Evolutionary conservation across 202 grass and related monocot genomes (phyloP).

Genomic region (Tripidium arundinaceum): DNA sequence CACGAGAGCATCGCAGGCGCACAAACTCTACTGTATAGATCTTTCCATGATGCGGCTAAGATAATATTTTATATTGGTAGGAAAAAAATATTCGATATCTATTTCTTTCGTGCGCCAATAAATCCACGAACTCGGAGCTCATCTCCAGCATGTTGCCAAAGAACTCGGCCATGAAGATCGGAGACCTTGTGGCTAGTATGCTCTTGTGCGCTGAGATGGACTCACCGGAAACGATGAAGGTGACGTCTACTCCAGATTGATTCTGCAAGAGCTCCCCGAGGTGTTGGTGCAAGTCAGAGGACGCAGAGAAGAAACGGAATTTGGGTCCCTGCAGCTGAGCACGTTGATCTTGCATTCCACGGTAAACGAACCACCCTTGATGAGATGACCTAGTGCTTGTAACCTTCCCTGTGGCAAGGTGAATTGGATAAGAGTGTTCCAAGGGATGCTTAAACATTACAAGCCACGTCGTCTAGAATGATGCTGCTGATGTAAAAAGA

Average conservation of each 20-base stretch:
- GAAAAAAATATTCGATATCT: no score
- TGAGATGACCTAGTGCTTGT: no score
- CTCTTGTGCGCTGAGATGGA: slow-evolving; percentile 20
- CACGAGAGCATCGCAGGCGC: no score
- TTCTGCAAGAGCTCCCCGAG: not conserved
- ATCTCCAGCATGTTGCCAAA: not conserved
- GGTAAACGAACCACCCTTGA: not conserved
- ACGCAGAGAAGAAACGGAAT: not conserved
- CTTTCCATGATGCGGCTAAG: no score
- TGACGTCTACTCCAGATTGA: not conserved
- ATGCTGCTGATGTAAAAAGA: no score
- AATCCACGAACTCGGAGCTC: not conserved
- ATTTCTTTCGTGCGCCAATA: no score
- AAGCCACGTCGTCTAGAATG: no score
- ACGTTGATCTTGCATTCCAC: not conserved
- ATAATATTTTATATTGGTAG: no score
- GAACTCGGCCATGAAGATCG: not conserved
- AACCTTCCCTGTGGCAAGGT: no score
- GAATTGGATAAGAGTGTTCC: no score
- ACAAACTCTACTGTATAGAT: no score
- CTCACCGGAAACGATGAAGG: slow-evolving; percentile 23
- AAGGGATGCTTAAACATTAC: no score
- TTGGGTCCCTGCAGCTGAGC: not conserved
- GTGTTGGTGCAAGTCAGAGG: not conserved
- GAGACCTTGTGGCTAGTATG: not conserved